Percentiles rank a stretch among this genome's conserved stretches.
Evolutionary conservation across 768 basidiomycete genomes (phyloP).

Genomic region (Cystofilobasidium macerans): DNA sequence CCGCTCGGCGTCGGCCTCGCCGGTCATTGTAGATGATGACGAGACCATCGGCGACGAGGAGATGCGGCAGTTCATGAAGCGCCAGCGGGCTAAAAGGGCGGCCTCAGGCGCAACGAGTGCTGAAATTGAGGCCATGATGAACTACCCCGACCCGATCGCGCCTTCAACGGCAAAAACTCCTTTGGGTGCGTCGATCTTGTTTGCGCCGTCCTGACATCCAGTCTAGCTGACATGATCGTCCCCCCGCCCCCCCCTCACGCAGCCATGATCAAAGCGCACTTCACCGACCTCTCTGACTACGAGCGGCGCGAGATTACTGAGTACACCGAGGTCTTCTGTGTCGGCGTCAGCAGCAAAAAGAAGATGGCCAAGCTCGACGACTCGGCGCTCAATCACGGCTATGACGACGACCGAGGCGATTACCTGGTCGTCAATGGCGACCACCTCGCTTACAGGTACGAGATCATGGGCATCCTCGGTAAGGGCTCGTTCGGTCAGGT

Average conservation of each 20-base stretch:
- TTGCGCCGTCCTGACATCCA: background rate
- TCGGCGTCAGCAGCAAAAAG: constrained; percentile 71
- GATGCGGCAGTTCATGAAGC: constrained; percentile 85
- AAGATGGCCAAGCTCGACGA: constrained; percentile 63
- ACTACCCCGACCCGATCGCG: constrained; percentile 80
- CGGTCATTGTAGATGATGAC: constrained; percentile 34
- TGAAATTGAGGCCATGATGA: constrained; percentile 74
- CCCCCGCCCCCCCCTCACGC: too few relatives aligned
- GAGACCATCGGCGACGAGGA: constrained; percentile 74
- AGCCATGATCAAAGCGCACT: constrained; percentile 40
- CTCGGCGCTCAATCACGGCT: constrained; percentile 77
- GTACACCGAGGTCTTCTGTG: constrained; percentile 67
- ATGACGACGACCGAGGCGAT: constrained; percentile 96
- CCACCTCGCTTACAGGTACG: constrained; percentile 95
- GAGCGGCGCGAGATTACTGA: constrained; percentile 88
- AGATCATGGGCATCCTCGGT: constrained; percentile 79
- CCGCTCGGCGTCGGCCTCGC: constrained; percentile 27
- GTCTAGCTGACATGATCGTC: background rate
- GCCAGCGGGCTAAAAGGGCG: constrained; percentile 72
- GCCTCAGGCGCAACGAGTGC: constrained; percentile 72
- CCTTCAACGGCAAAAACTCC: constrained; percentile 59
- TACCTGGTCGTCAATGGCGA: constrained; percentile 82
- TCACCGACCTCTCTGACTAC: constrained; percentile 66
- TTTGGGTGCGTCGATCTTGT: constrained; percentile 47
- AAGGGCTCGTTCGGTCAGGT: constrained; percentile 99